Conservation (phyloP, 2,329 filamentous ascomycete species). For the Fusarium beomiforme region DNA sequence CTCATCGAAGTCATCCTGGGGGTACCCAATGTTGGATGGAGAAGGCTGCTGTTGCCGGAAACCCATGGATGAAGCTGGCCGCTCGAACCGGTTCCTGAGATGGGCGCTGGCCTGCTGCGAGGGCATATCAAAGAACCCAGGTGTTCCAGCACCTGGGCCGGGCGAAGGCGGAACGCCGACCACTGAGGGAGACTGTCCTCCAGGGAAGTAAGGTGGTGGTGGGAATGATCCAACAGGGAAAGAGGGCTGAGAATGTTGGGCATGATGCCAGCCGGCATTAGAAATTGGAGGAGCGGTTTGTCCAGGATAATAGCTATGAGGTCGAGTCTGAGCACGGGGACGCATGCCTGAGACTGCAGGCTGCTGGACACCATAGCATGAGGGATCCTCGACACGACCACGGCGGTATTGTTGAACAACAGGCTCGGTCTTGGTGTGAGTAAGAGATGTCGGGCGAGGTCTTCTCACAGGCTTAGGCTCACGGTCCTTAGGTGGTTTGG, state of each 20-base stretch:
- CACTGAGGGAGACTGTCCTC: conserved; percentile 40
- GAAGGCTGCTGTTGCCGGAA: conserved; percentile 45
- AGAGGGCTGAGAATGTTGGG: conserved; percentile 37
- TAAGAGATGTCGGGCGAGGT: conserved; percentile 43
- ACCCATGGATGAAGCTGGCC: conserved; percentile 54
- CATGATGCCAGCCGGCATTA: conserved; percentile 43
- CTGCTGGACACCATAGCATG: conserved; percentile 50
- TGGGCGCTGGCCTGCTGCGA: conserved; percentile 43
- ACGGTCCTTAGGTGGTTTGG: conserved; percentile 40
- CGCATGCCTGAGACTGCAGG: conserved; percentile 46
- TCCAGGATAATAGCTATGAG: conserved; percentile 51
- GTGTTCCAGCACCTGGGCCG: conserved; percentile 42
- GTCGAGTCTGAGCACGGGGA: conserved; percentile 48
- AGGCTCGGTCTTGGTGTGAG: conserved; percentile 48
- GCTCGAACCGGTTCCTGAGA: conserved; percentile 49
- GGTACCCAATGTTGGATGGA: conserved; percentile 47
- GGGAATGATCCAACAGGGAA: conserved; percentile 46
- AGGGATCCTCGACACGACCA: conserved; percentile 48
- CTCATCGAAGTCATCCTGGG: conserved; percentile 54
- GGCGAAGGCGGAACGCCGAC: conserved; percentile 43
- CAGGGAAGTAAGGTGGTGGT: conserved; percentile 43
- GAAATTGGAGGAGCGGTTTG: conserved; percentile 43
- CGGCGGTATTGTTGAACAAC: conserved; percentile 47
- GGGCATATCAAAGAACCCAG: conserved; percentile 47
- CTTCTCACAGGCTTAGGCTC: conserved; percentile 44